A percentile compares a stretch with the other conserved stretches of the same genome.
These are phyloP conservation scores for Trebouxia gelatinosa DNA, from an alignment of 163 green algal genomes.

Conservation along the genomic window DNA sequence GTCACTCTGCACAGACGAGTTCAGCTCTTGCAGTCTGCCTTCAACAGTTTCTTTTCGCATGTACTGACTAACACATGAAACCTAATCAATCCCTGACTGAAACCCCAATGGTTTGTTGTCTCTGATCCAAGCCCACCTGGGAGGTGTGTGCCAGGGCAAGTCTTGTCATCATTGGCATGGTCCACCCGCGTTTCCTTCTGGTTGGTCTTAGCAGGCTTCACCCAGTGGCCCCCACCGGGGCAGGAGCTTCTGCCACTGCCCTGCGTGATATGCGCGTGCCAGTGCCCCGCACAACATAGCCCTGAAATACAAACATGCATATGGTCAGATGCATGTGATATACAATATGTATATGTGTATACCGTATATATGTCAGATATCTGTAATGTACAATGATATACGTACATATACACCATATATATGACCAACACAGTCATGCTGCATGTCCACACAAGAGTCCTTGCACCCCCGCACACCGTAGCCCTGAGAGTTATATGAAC, in stretches of 20 bases:
- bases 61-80: background rate
- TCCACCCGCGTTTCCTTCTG: slow-evolving; percentile 5
- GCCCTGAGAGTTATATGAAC: too few relatives aligned
- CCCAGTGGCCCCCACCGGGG: slow-evolving; percentile 34
- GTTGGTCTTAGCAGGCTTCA: slow-evolving; percentile 28
- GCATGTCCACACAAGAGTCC: too few relatives aligned
- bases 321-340: too few relatives aligned
- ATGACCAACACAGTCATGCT: too few relatives aligned
- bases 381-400: too few relatives aligned
- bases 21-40: background rate
- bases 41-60: background rate
- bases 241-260: slow-evolving; percentile 28
- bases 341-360: too few relatives aligned
- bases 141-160: background rate
- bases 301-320: slow-evolving; percentile 44
- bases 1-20: too few relatives aligned
- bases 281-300: slow-evolving; percentile 61
- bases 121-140: background rate
- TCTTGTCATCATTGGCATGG: background rate
- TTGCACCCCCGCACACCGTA: too few relatives aligned
- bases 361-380: too few relatives aligned
- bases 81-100: too few relatives aligned
- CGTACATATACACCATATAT: too few relatives aligned
- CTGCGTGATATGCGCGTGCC: slow-evolving; percentile 41
- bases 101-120: too few relatives aligned